These are phyloP conservation scores for Verbascum thapsus DNA, from an alignment of 257 asterid genomes.

Conservation along the genomic window DNA sequence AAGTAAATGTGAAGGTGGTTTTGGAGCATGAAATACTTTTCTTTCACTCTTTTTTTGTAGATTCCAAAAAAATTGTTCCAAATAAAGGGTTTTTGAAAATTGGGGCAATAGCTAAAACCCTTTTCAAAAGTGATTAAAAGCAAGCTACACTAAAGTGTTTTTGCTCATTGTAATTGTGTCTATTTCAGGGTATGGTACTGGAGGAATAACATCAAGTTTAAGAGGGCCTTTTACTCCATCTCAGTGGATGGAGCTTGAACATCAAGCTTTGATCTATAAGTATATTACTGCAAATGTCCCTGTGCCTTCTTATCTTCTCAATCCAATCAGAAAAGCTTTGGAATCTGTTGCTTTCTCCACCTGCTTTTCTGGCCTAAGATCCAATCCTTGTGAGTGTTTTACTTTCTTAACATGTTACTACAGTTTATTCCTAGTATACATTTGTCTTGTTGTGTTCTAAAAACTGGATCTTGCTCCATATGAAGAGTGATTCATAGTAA, in stretches of 20 bases:
- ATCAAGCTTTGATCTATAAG: constrained; percentile 84
- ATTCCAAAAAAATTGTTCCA: too few relatives aligned
- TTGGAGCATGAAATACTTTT: too few relatives aligned
- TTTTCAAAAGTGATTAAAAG: too few relatives aligned
- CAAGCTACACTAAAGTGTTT: too few relatives aligned
- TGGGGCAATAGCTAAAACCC: too few relatives aligned
- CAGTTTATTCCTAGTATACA: background rate
- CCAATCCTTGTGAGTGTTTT: constrained; percentile 56
- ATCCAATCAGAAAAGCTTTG: constrained; percentile 70
- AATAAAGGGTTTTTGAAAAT: background rate
- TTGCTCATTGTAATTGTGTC: background rate
- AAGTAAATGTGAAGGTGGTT: too few relatives aligned
- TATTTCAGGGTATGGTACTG: constrained; percentile 54
- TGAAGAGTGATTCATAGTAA: too few relatives aligned
- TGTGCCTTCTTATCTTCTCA: constrained; percentile 66
- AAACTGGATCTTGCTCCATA: too few relatives aligned
- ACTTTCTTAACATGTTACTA: background rate
- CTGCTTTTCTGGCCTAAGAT: constrained; percentile 60
- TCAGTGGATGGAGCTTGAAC: constrained; percentile 81
- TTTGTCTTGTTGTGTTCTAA: too few relatives aligned
- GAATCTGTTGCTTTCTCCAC: too few relatives aligned
- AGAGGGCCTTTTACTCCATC: constrained; percentile 73
- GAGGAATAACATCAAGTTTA: constrained; percentile 43
- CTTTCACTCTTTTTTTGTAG: too few relatives aligned
- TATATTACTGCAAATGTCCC: constrained; percentile 71